Evolutionary conservation across 768 basidiomycete genomes (phyloP).

Genomic region (Boletus sp.): DNA sequence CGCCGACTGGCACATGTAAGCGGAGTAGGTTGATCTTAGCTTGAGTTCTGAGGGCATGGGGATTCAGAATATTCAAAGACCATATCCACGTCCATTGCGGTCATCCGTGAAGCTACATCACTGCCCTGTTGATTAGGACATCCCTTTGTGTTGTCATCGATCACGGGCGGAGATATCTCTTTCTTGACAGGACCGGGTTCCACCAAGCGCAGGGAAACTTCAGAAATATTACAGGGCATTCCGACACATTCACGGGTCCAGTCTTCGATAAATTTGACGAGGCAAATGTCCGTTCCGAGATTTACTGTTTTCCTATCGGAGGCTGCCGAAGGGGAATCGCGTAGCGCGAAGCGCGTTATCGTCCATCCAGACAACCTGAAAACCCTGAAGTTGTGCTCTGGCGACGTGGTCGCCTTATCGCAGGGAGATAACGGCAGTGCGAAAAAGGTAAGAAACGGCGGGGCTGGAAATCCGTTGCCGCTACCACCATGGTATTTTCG

Average conservation of each 20-base stretch:
- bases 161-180: neutral
- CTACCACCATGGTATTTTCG: constrained; percentile 5
- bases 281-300: constrained; percentile 15
- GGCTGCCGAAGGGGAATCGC: constrained; percentile 37
- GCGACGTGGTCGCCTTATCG: constrained; percentile 62
- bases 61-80: neutral
- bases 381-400: constrained; percentile 57
- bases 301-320: constrained; percentile 42
- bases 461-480: constrained; percentile 7
- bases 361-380: constrained; percentile 63
- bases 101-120: constrained; percentile 1
- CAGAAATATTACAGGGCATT: neutral
- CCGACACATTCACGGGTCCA: neutral
- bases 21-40: neutral
- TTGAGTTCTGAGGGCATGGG: constrained; percentile 4
- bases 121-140: neutral
- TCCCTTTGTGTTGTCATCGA: neutral
- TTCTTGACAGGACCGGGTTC: constrained; percentile 6
- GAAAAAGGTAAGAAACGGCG: constrained; percentile 34
- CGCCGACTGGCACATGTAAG: neutral
- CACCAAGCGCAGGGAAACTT: neutral
- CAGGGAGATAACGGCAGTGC: constrained; percentile 32
- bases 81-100: constrained; percentile 10
- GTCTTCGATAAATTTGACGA: neutral
- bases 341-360: constrained; percentile 60